Percentiles rank a stretch among this genome's conserved stretches.
Conservation (phyloP, 2,329 filamentous ascomycete genomes). For the Monosporascus sp. region DNA sequence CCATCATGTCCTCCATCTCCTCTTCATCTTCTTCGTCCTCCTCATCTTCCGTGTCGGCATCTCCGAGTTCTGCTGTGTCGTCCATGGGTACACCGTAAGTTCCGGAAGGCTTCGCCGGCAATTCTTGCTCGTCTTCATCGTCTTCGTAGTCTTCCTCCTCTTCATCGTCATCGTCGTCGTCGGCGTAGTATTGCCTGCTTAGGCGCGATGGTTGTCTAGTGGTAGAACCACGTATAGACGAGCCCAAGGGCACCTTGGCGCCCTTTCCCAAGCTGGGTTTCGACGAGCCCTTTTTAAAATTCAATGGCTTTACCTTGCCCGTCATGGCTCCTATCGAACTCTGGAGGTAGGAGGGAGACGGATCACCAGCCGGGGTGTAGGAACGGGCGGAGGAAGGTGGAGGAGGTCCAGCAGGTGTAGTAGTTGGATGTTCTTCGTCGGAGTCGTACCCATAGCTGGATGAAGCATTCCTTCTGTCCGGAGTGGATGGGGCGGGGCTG, state of each 20-base stretch:
- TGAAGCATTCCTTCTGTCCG: constrained; percentile 33
- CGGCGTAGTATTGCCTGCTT: constrained; percentile 38
- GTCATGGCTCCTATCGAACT: constrained; percentile 46
- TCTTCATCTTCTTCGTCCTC: constrained; percentile 30
- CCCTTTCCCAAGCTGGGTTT: constrained; percentile 30
- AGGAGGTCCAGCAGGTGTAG: constrained; percentile 48
- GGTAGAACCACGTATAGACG: constrained; percentile 38
- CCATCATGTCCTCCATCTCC: constrained; percentile 34
- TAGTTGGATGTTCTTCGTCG: constrained; percentile 41
- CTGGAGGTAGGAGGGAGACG: constrained; percentile 49
- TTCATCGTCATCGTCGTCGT: constrained; percentile 29
- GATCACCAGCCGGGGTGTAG: constrained; percentile 52
- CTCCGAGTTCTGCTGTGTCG: constrained; percentile 35
- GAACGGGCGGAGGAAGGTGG: constrained; percentile 45
- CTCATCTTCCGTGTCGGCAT: constrained; percentile 26
- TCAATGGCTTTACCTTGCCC: constrained; percentile 33
- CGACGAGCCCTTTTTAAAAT: constrained; percentile 30
- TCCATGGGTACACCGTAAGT: constrained; percentile 28
- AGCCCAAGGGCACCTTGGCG: constrained; percentile 41
- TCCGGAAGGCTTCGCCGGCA: constrained; percentile 20
- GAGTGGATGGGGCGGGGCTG: constrained; percentile 45
- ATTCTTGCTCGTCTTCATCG: constrained; percentile 33
- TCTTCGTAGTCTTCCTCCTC: constrained; percentile 36
- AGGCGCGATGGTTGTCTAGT: constrained; percentile 45
- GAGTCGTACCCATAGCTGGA: constrained; percentile 34